Conservation (phyloP, 176 grass and related monocot genomes). For the Themeda triandra region DNA sequence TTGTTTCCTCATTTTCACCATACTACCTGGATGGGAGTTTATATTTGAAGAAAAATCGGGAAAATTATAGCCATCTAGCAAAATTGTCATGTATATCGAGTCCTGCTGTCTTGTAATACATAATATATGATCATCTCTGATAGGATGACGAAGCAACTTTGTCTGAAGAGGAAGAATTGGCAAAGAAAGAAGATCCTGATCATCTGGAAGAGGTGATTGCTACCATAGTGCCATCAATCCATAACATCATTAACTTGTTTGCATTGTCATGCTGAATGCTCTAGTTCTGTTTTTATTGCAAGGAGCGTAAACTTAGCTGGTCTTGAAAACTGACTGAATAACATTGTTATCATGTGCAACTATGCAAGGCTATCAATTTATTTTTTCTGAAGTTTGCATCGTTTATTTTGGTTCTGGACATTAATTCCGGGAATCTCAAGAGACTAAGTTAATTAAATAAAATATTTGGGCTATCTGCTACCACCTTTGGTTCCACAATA, state of each 20-base stretch:
- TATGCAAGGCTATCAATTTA: neutral
- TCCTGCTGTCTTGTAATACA: neutral
- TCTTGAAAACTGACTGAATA: neutral
- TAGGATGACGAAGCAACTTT: constrained; percentile 97
- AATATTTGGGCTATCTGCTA: constrained; percentile 9
- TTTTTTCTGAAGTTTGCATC: neutral
- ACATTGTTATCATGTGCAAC: neutral
- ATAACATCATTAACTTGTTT: constrained; percentile 8
- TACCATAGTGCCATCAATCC: neutral
- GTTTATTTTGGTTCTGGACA: neutral
- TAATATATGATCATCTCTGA: constrained; percentile 23
- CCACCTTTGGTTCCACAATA: neutral
- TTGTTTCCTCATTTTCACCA: neutral
- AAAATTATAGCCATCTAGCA: constrained; percentile 7
- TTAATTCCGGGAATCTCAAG: neutral
- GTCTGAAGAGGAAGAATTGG: constrained; percentile 92
- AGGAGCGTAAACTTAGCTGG: neutral
- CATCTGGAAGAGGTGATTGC: constrained; percentile 63
- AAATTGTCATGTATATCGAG: constrained; percentile 12
- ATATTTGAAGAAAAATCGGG: neutral
- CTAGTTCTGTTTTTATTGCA: constrained; percentile 9
- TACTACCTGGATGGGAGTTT: constrained; percentile 12
- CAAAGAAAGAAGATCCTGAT: constrained; percentile 69
- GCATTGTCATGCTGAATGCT: constrained; percentile 5
- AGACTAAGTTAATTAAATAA: neutral